Percentiles rank a stretch among this genome's conserved stretches.
phyloP scores from a whole-genome alignment of 2,329 filamentous ascomycete genomes.

The Thielaviopsis ethacetica region DNA sequence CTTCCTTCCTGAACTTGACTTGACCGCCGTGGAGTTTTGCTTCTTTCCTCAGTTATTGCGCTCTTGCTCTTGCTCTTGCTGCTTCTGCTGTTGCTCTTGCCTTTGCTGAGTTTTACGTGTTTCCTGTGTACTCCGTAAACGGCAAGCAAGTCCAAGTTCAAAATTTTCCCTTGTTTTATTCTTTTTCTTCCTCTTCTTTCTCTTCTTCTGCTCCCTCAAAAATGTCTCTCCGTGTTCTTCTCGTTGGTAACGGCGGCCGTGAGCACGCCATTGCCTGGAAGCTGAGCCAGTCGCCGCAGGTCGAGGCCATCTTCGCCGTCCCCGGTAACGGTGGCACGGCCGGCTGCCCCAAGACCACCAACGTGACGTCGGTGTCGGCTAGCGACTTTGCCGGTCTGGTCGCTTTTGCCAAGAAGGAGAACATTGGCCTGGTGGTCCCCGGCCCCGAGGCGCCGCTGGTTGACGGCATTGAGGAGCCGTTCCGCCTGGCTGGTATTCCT shows the following conservation, averaged over 20 bases:
- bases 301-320: slow-evolving; percentile 56
- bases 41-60: not conserved
- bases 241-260: slow-evolving; percentile 85
- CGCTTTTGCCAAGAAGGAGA: slow-evolving; percentile 53
- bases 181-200: not conserved
- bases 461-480: slow-evolving; percentile 73
- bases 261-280: slow-evolving; percentile 96
- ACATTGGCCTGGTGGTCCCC: slow-evolving; percentile 69
- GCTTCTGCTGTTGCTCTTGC: not conserved
- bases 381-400: slow-evolving; percentile 69
- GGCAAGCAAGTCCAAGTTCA: not conserved
- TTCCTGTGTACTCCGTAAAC: not conserved
- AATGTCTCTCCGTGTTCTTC: slow-evolving; percentile 42
- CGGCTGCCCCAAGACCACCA: slow-evolving; percentile 51
- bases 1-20: slow-evolving; percentile 2
- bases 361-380: slow-evolving; percentile 50
- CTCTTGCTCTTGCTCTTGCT: not conserved
- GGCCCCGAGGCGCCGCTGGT: slow-evolving; percentile 92
- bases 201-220: not conserved
- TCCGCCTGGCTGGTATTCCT: slow-evolving; percentile 55
- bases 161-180: not conserved
- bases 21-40: slow-evolving; percentile 4
- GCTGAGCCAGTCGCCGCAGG: slow-evolving; percentile 62
- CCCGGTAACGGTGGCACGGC: slow-evolving; percentile 82
- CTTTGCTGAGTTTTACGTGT: not conserved